phyloP scores from a whole-genome alignment of 2,329 filamentous ascomycete genomes.

The Exophiala xenobiotica region DNA sequence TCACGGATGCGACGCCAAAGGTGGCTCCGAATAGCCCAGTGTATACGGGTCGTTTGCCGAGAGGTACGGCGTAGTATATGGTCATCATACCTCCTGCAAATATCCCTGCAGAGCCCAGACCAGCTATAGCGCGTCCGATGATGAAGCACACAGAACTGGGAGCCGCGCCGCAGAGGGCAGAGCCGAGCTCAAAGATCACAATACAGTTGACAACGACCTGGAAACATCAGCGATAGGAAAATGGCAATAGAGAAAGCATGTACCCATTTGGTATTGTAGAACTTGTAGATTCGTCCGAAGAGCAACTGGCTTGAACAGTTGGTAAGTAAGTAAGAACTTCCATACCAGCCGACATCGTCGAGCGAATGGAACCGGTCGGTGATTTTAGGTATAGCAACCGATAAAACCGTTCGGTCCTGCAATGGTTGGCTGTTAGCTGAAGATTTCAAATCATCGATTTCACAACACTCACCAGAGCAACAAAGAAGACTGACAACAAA shows the following conservation, averaged over 20 bases:
- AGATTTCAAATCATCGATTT: background rate
- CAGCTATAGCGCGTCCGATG: constrained; percentile 42
- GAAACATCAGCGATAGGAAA: too few relatives aligned
- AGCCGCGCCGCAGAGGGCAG: constrained; percentile 39
- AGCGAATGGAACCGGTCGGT: constrained; percentile 49
- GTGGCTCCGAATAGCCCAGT: constrained; percentile 38
- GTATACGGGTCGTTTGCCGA: constrained; percentile 40
- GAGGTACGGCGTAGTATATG: constrained; percentile 40
- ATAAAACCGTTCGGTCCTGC: constrained; percentile 36
- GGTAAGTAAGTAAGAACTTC: constrained; percentile 47
- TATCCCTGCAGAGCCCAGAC: constrained; percentile 40
- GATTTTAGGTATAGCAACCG: constrained; percentile 49
- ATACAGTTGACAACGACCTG: too few relatives aligned
- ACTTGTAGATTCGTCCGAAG: constrained; percentile 46
- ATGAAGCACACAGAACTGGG: constrained; percentile 41
- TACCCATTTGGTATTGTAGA: constrained; percentile 45
- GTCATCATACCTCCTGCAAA: constrained; percentile 41
- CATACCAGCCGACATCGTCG: constrained; percentile 51
- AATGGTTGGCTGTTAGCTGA: background rate
- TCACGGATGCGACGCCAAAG: constrained; percentile 41
- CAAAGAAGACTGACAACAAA: constrained; percentile 26
- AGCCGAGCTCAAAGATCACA: constrained; percentile 44
- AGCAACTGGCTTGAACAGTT: constrained; percentile 42
- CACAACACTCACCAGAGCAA: constrained; percentile 21
- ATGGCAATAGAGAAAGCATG: constrained; percentile 42